Percentiles rank a stretch among this genome's conserved stretches.
These are phyloP conservation scores for Oryza glumipatula DNA, from an alignment of 176 grass and related monocot genomes.

Conservation along the genomic window DNA sequence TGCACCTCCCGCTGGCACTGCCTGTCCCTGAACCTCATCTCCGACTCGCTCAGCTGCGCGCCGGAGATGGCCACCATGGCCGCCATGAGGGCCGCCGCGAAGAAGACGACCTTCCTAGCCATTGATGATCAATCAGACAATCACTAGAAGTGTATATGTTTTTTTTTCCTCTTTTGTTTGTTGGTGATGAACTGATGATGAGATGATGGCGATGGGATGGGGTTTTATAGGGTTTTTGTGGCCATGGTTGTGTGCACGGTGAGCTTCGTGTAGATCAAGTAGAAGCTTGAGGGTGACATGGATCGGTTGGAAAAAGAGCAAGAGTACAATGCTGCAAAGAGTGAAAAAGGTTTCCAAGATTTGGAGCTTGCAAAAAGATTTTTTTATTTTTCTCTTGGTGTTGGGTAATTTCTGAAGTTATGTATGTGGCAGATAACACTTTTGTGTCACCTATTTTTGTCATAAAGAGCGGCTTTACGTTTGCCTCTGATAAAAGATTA, in stretches of 20 bases:
- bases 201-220: background rate
- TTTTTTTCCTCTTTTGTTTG: background rate
- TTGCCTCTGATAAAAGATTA: background rate
- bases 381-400: background rate
- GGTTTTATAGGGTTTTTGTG: background rate
- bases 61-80: constrained; percentile 28
- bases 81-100: constrained; percentile 27
- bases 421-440: background rate
- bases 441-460: background rate
- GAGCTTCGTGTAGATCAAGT: background rate
- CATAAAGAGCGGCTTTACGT: background rate
- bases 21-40: constrained; percentile 21
- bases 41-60: background rate
- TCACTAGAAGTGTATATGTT: background rate
- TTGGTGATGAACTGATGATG: background rate
- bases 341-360: background rate
- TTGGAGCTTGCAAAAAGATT: constrained; percentile 34
- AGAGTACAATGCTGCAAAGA: background rate
- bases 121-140: background rate
- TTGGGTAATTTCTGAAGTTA: background rate
- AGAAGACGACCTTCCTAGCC: background rate
- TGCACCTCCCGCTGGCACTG: constrained; percentile 41
- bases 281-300: background rate
- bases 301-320: background rate
- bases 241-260: constrained; percentile 31